A percentile compares a stretch with the other conserved stretches of the same genome.
Evolutionary conservation across 257 asterid genomes (phyloP).

Genomic region (Knoxia roxburghii): DNA sequence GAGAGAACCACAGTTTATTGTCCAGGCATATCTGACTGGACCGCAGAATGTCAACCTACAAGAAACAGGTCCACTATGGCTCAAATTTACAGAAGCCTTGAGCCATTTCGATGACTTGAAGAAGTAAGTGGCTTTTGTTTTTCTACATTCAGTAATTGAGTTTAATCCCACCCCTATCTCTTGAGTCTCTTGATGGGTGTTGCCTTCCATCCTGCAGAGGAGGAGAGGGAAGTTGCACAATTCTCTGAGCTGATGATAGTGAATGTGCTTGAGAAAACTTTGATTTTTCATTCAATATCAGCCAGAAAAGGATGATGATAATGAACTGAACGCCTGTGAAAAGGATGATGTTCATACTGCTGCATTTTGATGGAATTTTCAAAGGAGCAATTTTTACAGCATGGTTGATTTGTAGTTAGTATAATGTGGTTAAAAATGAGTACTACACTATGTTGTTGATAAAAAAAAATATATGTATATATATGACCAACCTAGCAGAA

Average conservation of each 20-base stretch:
- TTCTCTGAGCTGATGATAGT: conserved; percentile 39
- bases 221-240: conserved; percentile 43
- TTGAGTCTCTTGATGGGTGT: background rate
- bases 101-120: conserved; percentile 45
- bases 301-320: too few species aligned
- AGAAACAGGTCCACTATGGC: conserved; percentile 58
- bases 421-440: background rate
- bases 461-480: too few species aligned
- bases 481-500: too few species aligned
- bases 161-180: background rate
- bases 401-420: background rate
- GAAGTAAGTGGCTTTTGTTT: conserved; percentile 31
- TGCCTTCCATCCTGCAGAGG: conserved; percentile 30
- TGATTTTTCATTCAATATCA: too few species aligned
- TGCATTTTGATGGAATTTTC: background rate
- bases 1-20: conserved; percentile 64
- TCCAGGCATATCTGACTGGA: conserved; percentile 80
- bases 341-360: background rate
- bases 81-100: conserved; percentile 60
- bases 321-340: background rate
- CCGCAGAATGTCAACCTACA: conserved; percentile 78
- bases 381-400: background rate
- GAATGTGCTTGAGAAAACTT: background rate
- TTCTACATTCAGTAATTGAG: background rate
- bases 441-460: too few species aligned